Evolutionary conservation across 768 basidiomycete genomes (phyloP), one percentile per base, ranked within the genome.

Genomic region (Amanita pseudoporphyria): DNA sequence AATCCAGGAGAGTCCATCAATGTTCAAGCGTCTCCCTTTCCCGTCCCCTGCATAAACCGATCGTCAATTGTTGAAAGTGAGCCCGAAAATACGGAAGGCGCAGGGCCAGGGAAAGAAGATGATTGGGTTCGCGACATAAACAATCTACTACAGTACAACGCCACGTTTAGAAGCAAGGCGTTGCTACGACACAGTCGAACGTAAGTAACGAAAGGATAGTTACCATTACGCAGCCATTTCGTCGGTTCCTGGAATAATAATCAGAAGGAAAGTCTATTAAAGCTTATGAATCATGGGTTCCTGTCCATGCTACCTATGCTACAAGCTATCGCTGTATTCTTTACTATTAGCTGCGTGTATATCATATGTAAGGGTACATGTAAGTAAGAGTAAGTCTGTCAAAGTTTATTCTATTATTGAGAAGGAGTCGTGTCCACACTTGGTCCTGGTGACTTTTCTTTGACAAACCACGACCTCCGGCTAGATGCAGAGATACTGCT

Each of bases 81-180:
- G 38, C 68, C 69, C 52, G 64, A 62, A 18, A 64, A 70, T 41
- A 72, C 68, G 43, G 83, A 85, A 64, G 85, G 85, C 22, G 86
- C 79, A 21, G 77, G 77, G 7, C 85, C 81, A 22, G 84, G 87
- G 9, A 87, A 85, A 59, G 87, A 89, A 57, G 88, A 91, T 60
- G 91, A 92, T 58, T 96, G 93, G 93, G 91, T 94, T n/a, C 75
- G 88, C 49, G 93, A 96, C 60, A 96, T 96, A 65, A 95, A 95
- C 64, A 92, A 91, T 56, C 67, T 96, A 52, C 67, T 96, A 49
- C 91, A 94, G 66, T 96, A 95, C 68, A 96, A 96, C 56, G 89
- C 89, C 24, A 91, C 92, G 0, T 96, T 96, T 66, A 71, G 88
- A 62, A 89, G 87, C 70, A 91, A 91, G 65, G 87, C 86, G n/a